phyloP scores from a whole-genome alignment of 352 stramenopile species.

The Phytophthora aleatoria region DNA sequence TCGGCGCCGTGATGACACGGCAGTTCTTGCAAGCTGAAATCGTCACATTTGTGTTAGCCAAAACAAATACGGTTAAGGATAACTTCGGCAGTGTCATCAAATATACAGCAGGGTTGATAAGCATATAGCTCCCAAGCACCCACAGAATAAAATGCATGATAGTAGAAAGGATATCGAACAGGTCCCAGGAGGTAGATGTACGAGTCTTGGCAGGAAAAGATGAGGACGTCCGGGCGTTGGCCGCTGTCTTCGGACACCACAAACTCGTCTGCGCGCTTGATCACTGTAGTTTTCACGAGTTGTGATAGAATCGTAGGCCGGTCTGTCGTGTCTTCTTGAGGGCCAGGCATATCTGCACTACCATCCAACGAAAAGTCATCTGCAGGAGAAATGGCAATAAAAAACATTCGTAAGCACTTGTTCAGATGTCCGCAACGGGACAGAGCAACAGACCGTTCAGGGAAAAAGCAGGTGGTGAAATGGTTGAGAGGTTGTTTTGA shows the following conservation, averaged over 20 bases:
- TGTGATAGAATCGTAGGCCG: conserved; percentile 64
- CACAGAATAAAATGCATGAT: conserved; percentile 3
- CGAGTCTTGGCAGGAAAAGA: conserved; percentile 93
- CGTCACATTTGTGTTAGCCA: conserved; percentile 82
- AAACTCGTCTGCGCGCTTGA: conserved; percentile 79
- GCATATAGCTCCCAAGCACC: neutral
- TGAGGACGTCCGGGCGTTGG: conserved; percentile 67
- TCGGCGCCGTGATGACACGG: conserved; percentile 95
- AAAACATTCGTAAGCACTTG: conserved; percentile 15
- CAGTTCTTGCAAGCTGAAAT: conserved; percentile 95
- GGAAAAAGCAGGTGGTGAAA: conserved; percentile 34
- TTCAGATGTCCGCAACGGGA: neutral
- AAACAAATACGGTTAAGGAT: conserved; percentile 58
- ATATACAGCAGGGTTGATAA: neutral
- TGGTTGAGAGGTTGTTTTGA: conserved; percentile 26
- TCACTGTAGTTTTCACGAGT: conserved; percentile 75
- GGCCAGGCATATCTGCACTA: conserved; percentile 13
- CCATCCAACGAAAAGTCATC: conserved; percentile 53
- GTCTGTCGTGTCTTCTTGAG: conserved; percentile 29
- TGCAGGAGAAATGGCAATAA: conserved; percentile 15
- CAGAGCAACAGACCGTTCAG: conserved; percentile 37
- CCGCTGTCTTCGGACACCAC: conserved; percentile 26
- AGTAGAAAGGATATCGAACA: conserved; percentile 86
- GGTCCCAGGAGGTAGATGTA: conserved; percentile 95
- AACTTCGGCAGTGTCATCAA: conserved; percentile 1